Evolutionary conservation across 2,329 filamentous ascomycete genomes (phyloP), one percentile per base, ranked within the genome.

Genomic region (Epichloe glyceriae): DNA sequence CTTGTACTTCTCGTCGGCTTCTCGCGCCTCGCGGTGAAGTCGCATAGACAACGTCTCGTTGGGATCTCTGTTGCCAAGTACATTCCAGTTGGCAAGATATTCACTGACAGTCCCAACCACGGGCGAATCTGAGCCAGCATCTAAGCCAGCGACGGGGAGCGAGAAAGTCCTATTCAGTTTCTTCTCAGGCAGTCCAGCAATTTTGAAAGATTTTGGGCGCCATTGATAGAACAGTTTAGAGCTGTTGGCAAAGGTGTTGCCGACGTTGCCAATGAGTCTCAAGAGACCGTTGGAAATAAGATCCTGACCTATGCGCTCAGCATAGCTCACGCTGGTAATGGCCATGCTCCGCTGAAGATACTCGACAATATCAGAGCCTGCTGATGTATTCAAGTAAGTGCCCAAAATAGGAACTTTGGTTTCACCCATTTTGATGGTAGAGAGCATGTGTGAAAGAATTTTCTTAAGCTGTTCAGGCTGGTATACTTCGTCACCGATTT

Each of bases 221-320:
- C 93, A 98, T 67, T 98, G 93, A 67, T 98, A 98, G 65, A 87
- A 91, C 82, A 97, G 86, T 69, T 86, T 88, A 56, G 90, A 95
- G 74, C 90, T 97, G 70, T 98, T 98, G 60, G 91, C 90, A 64
- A 98, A 98, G 1, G 85, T 88, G 69, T 80, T 97, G 54, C 93
- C 93, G 50, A 98, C 90, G 61, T 93, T 96, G 56, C 93, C 93
- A 54, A 98, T 81, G 49, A 98, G 74, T 48, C 93, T 83, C 62
- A 98, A 73, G 63, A 96, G 91, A 38, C 93, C 91, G 63, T 86
- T 82, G 30, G 80, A 73, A 49, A 96, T 83, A 57, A 98, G 75
- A 65, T 98, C 93, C 70, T 98, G 93, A 11, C 93, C 93, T 57
- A 98, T 91, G 44, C 86, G 80, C 74, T 98, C 93, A 10, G 93